Conservation (phyloP, 1,284 basidiomycete species). For the Sporisorium exsertum region DNA sequence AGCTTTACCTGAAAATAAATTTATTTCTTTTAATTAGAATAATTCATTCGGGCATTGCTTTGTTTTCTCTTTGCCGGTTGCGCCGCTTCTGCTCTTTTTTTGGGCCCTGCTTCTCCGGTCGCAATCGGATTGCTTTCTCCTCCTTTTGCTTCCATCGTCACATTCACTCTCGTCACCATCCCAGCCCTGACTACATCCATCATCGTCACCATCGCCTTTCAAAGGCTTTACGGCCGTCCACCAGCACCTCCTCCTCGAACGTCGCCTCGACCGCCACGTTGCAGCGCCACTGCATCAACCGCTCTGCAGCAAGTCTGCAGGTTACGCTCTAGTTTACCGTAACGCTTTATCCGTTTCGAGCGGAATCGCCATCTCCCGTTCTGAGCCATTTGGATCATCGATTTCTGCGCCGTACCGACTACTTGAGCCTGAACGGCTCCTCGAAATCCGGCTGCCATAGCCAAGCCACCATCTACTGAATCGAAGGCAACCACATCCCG, state of each 20-base stretch:
- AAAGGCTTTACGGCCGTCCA: background rate
- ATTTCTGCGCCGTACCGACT: too few relatives aligned
- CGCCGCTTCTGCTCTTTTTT: background rate
- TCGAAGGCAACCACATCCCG: too few relatives aligned
- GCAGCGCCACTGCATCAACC: background rate
- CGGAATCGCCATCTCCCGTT: background rate
- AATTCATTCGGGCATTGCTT: too few relatives aligned
- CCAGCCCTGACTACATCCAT: background rate
- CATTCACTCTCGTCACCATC: background rate
- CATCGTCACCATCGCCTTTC: background rate
- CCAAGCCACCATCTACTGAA: too few relatives aligned
- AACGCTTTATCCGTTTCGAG: background rate
- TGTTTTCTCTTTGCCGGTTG: too few relatives aligned
- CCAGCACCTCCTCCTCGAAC: background rate
- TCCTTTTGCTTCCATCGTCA: background rate
- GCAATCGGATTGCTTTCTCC: background rate
- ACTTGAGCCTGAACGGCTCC: too few relatives aligned
- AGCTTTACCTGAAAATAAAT: too few relatives aligned
- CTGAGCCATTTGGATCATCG: too few relatives aligned
- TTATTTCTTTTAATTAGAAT: too few relatives aligned
- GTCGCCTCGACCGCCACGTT: background rate
- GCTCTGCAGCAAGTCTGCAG: background rate
- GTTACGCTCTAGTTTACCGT: background rate
- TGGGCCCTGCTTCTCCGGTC: background rate
- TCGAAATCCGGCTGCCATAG: too few relatives aligned